Percentiles rank a stretch among this genome's conserved stretches.
Evolutionary conservation across 352 stramenopile species (phyloP).

Genomic region (Lagenidium sp.): DNA sequence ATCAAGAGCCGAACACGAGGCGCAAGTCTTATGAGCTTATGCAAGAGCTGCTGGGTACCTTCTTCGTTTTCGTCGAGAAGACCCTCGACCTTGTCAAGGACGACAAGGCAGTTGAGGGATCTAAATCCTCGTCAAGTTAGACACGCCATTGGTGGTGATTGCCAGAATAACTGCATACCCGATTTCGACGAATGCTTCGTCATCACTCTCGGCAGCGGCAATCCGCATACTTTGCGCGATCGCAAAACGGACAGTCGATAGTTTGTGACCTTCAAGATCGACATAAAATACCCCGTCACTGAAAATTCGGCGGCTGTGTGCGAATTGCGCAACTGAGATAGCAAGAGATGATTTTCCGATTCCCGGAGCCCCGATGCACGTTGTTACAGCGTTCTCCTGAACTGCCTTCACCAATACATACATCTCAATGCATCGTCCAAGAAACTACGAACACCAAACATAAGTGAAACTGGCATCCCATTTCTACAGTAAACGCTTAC

Average conservation of each 20-base stretch:
- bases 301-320: constrained; percentile 69
- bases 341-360: constrained; percentile 80
- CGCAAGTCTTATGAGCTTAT: constrained; percentile 60
- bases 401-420: constrained; percentile 73
- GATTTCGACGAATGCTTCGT: constrained; percentile 73
- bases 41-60: constrained; percentile 58
- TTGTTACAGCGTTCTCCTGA: constrained; percentile 62
- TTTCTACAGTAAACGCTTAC: no score
- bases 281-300: constrained; percentile 79
- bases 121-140: no score
- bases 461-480: no score
- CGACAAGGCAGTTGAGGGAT: constrained; percentile 55
- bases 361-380: constrained; percentile 57
- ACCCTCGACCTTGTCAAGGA: constrained; percentile 78
- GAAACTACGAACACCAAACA: constrained; percentile 32
- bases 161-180: no score
- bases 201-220: constrained; percentile 55
- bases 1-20: constrained; percentile 60
- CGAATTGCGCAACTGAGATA: constrained; percentile 74
- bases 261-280: constrained; percentile 72
- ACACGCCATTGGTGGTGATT: no score
- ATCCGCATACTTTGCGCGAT: constrained; percentile 77
- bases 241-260: constrained; percentile 69
- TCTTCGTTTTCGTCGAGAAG: constrained; percentile 68
- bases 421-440: constrained; percentile 69